phyloP scores from a whole-genome alignment of 2,329 filamentous ascomycete species.

The Teratosphaeria destructans region DNA sequence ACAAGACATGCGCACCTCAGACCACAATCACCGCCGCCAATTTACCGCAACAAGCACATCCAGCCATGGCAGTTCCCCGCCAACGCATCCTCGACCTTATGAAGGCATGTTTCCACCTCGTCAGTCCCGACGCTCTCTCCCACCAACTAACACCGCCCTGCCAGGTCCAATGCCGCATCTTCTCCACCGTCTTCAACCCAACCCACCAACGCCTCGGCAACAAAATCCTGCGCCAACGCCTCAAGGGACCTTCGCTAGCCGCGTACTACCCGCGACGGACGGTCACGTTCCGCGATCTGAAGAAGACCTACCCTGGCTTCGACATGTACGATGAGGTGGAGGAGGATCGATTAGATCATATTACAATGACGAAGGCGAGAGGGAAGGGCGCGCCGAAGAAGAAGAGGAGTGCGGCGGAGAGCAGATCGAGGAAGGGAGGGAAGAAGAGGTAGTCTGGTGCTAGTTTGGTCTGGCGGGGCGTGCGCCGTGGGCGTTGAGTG shows the following conservation, averaged over 20 bases:
- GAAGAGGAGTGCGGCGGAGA: slow-evolving; percentile 51
- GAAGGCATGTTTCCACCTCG: slow-evolving; percentile 47
- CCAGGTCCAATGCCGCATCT: slow-evolving; percentile 83
- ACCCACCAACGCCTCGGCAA: slow-evolving; percentile 72
- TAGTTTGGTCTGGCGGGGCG: not conserved
- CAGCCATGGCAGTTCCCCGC: slow-evolving; percentile 42
- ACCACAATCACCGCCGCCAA: not conserved
- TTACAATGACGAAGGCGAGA: slow-evolving; percentile 53
- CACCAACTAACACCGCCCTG: not conserved
- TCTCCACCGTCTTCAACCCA: slow-evolving; percentile 85
- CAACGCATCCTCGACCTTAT: slow-evolving; percentile 56
- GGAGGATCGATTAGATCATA: slow-evolving; percentile 66
- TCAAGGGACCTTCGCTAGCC: slow-evolving; percentile 71
- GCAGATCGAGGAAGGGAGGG: not conserved
- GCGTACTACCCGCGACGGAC: slow-evolving; percentile 79
- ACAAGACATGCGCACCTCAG: not conserved
- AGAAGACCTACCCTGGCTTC: slow-evolving; percentile 57
- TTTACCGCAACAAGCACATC: slow-evolving; percentile 6
- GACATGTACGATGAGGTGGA: slow-evolving; percentile 65
- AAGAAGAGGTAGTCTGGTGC: not conserved
- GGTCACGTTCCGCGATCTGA: slow-evolving; percentile 62
- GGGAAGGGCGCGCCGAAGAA: slow-evolving; percentile 87
- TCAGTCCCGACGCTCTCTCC: not conserved
- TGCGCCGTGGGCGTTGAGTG: not conserved
- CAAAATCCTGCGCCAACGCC: slow-evolving; percentile 79